phyloP scores from a whole-genome alignment of 23 red algal genomes.

The Gracilaria gracilis region DNA sequence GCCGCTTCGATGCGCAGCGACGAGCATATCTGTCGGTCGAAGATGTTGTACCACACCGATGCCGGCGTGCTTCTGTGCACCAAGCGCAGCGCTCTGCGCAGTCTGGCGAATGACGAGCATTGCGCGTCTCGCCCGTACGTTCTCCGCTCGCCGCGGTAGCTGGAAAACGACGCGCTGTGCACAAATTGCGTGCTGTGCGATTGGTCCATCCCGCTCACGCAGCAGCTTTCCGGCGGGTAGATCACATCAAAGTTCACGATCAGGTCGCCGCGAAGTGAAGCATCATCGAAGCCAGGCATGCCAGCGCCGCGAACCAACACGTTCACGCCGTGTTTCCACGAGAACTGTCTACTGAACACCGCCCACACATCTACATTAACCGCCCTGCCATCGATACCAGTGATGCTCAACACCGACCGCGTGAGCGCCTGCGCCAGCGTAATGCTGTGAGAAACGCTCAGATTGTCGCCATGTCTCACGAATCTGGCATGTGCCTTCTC shows the following conservation, averaged over 20 bases:
- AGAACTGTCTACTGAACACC: background rate
- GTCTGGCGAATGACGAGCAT: background rate
- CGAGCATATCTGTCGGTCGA: background rate
- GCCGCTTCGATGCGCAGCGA: background rate
- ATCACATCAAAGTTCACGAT: background rate
- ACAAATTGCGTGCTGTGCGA: background rate
- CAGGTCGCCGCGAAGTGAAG: background rate
- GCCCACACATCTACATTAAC: background rate
- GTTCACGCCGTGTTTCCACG: background rate
- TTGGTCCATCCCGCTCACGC: background rate
- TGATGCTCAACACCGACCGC: background rate
- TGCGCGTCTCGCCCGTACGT: background rate
- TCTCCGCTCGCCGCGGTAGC: too few species aligned
- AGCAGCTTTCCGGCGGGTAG: background rate
- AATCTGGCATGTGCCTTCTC: background rate
- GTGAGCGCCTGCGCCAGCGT: background rate
- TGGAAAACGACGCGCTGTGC: too few species aligned
- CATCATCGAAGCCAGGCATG: background rate
- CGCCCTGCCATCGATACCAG: background rate
- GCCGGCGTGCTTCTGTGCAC: background rate
- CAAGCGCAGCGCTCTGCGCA: background rate
- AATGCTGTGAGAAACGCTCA: background rate
- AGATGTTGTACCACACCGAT: background rate
- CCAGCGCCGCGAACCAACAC: background rate
- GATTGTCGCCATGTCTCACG: background rate